Conservation (phyloP, 257 asterid species). For the Osmanthus fragrans region DNA sequence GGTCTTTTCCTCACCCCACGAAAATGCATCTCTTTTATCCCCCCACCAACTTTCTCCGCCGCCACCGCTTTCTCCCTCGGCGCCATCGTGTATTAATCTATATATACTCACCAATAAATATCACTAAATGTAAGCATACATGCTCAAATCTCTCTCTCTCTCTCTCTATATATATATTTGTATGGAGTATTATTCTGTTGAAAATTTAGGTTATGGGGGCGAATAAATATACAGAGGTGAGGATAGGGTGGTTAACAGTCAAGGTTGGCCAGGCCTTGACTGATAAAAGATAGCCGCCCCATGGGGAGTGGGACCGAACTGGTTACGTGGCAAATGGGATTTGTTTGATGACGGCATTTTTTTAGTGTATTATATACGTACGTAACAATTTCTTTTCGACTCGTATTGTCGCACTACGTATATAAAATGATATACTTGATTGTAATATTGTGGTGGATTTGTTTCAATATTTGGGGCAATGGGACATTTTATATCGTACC, state of each 20-base stretch:
- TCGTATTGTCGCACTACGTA: background rate
- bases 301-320: background rate
- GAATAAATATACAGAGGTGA: background rate
- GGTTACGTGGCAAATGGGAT: conserved; percentile 13
- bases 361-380: background rate
- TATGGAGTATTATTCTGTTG: background rate
- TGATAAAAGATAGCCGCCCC: conserved; percentile 8
- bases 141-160: background rate
- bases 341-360: background rate
- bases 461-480: too few species aligned
- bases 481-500: background rate
- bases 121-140: background rate
- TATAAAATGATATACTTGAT: too few species aligned
- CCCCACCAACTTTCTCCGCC: conserved; percentile 10
- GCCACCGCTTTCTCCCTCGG: conserved; percentile 28
- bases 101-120: background rate
- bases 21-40: conserved; percentile 28
- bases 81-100: conserved; percentile 27
- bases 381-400: background rate
- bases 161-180: too few species aligned
- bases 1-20: conserved; percentile 68
- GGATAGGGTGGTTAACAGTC: background rate
- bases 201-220: background rate
- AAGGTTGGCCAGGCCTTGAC: background rate
- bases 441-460: background rate